Base-by-base conservation (phyloP, 257 asterid species). In the Asclepias syriaca region DNA sequence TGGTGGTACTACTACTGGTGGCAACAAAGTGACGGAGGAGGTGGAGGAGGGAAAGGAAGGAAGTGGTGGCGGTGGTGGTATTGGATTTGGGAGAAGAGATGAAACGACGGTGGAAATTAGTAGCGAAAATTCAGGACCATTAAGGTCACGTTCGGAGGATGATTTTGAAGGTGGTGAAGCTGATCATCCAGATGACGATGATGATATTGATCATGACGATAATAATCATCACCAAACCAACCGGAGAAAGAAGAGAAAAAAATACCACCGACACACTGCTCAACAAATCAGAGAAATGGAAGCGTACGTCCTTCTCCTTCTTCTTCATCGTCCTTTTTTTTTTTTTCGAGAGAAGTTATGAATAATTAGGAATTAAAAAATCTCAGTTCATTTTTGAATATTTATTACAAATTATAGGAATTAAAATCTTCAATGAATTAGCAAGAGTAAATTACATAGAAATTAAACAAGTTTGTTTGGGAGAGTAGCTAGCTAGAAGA, bases 221-320 rank as follows among this genome's bases (percentile, higher is more conserved):
- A 81, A 80, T 24, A 76, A 74, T 34, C 39, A 34, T 34, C 39
- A 34, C 16, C 74, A 75, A 16, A 81, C 77, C 19, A 74, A 55
- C 2, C 87, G 81, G 73, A 86, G 74, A 79, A 93, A 85, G 81
- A 93, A 91, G 78, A 83, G 96, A 69, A 91, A 87, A 75, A 93
- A 86, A 68, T 88, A 85, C 78, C 96, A 88, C 82, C 75, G 98
- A 65, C 98, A 94, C 78, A 88, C 96, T 3, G 83, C 90, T 0
- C 82, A 81, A 37, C 98, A 94, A 57, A 94, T 94, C 32, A 77
- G 82, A 70, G 89, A 84, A 66, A 87, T 94, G 97, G 98, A 94
- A 29, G 83, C 96, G 98, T 94, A 84, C 32, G 91, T 81, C 8
- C 27, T 9, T 48, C 39, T 10, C 27, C 50, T 63, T 0, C 46